These are phyloP conservation scores for Comarum palustre DNA, from an alignment of 306 rosid genomes.

Conservation along the genomic window DNA sequence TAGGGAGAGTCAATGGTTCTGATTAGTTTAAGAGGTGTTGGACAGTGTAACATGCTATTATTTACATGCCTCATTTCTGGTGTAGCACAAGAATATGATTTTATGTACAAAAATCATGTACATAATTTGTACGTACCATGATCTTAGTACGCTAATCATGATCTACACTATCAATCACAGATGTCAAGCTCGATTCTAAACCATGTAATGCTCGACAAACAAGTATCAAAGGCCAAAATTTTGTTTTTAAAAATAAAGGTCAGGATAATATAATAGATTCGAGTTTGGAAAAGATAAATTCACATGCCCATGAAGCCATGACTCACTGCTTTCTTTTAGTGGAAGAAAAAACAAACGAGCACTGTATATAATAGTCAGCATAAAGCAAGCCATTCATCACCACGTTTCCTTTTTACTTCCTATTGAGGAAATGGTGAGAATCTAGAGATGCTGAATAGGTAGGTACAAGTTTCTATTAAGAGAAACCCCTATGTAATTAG, in stretches of 20 bases:
- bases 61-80: slow-evolving; percentile 13
- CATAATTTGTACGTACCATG: not conserved
- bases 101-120: slow-evolving; percentile 14
- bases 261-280: slow-evolving; percentile 37
- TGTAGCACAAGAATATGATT: slow-evolving; percentile 9
- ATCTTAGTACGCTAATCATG: slow-evolving; percentile 3
- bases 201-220: slow-evolving; percentile 13
- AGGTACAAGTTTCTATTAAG: not conserved
- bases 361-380: not conserved
- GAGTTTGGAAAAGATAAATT: slow-evolving; percentile 27
- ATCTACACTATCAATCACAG: slow-evolving; percentile 6
- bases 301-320: slow-evolving; percentile 25
- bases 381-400: not conserved
- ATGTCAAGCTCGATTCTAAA: slow-evolving; percentile 6
- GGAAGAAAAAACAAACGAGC: slow-evolving; percentile 9
- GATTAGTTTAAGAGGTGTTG: slow-evolving; percentile 10
- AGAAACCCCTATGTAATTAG: not conserved
- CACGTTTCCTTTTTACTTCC: not conserved
- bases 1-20: slow-evolving; percentile 15
- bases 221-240: slow-evolving; percentile 7
- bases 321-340: not conserved
- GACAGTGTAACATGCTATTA: slow-evolving; percentile 25
- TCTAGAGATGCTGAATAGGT: slow-evolving; percentile 16
- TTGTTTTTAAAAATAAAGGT: slow-evolving; percentile 13
- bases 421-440: slow-evolving; percentile 6